phyloP scores from a whole-genome alignment of 2,329 filamentous ascomycete species.

The Aspergillus terreus region DNA sequence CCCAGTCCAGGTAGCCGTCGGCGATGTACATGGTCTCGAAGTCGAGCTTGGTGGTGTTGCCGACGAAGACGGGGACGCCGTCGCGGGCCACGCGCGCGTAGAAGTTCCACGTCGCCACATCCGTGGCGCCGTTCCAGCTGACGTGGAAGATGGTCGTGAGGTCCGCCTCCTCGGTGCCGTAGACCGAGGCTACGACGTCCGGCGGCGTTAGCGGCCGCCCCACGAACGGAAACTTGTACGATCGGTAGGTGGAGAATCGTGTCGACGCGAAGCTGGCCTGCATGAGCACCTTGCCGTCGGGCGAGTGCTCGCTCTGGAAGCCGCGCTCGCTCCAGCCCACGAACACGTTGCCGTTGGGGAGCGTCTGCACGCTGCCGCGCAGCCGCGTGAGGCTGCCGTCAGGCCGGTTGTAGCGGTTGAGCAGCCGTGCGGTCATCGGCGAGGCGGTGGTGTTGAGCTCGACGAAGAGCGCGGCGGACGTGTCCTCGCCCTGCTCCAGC shows the following conservation, averaged over 20 bases:
- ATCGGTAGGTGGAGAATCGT: constrained; percentile 38
- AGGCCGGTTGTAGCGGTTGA: constrained; percentile 31
- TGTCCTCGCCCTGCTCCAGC: constrained; percentile 21
- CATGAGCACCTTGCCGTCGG: constrained; percentile 34
- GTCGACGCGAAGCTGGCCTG: constrained; percentile 32
- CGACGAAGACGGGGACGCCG: constrained; percentile 23
- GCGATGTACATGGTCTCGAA: constrained; percentile 37
- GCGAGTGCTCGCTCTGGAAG: constrained; percentile 33
- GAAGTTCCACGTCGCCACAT: constrained; percentile 40
- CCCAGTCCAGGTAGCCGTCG: constrained; percentile 28
- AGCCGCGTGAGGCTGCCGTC: constrained; percentile 32
- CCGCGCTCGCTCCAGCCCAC: constrained; percentile 36
- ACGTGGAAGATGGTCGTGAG: constrained; percentile 28
- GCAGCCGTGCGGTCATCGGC: constrained; percentile 26
- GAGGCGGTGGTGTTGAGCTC: constrained; percentile 25
- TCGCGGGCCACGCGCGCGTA: constrained; percentile 21
- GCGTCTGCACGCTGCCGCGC: constrained; percentile 33
- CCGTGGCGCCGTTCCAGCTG: constrained; percentile 50
- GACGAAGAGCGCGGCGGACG: constrained; percentile 29
- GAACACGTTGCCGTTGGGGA: constrained; percentile 36
- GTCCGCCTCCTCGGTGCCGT: constrained; percentile 21
- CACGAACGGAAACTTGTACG: constrained; percentile 37
- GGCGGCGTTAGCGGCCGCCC: constrained; percentile 32
- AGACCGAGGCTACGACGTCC: constrained; percentile 30
- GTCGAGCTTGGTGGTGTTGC: constrained; percentile 26